Evolutionary conservation across 1,139 yeast genomes (phyloP), one percentile per base, ranked within the genome.

Genomic region (Pichia sp.): DNA sequence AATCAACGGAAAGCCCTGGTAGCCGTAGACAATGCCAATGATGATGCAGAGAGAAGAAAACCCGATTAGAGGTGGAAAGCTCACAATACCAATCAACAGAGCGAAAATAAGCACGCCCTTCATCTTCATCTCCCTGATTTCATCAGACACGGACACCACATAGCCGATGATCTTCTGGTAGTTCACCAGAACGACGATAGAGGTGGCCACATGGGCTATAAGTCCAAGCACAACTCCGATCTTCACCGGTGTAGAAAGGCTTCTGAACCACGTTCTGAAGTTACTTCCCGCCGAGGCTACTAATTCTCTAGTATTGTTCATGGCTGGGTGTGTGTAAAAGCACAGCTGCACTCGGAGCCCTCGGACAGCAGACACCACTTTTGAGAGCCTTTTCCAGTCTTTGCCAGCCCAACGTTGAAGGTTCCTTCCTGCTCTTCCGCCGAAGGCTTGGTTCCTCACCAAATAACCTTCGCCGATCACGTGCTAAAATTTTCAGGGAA

Each of bases 11-110:
- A 96, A 92, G 0, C 97, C 98, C 3, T 45, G 10, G 60, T 88
- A 79, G 2, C 98, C 98, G 67, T 86, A 93, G 30, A 87, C 80
- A 81, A 90, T 84, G 1, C 98, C 99, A 8, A 84, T 75, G 13
- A 88, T 69, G 57, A 88, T 77, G 19, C 86, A 78, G 42, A 88
- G 71, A 11, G 87, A 78, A 3, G 93, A 78, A 70, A 85, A 92
- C 1, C 99, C 99, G 50, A 90, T 71, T 61, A 92, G 62, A 1
- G 98, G 99, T 3, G 99, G 99, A 74, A 93, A 90, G 0, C 85
- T 77, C 1, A 84, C 82, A 3, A 72, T 15, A 56, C 79, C 71
- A 4, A 84, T 66, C 26, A 79, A 61, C 5, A 70, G 31, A 59
- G 85, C 79, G 58, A 92, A 70, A 0, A 87, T 65, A 2, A 80